These are phyloP conservation scores for Erythrophleum ivorense DNA, from an alignment of 331 rosid species.

Conservation along the genomic window DNA sequence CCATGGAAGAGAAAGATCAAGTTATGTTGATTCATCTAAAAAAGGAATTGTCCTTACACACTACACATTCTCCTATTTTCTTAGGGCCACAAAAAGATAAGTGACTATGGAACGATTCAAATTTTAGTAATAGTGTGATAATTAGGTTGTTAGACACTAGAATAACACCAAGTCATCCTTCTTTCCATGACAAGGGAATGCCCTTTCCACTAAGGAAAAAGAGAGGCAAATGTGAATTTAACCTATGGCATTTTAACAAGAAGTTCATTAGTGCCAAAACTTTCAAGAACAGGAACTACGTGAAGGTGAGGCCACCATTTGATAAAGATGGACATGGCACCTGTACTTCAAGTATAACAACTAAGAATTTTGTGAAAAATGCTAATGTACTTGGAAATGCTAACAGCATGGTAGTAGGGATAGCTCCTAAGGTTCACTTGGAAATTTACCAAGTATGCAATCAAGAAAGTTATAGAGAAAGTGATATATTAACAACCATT, in stretches of 20 bases:
- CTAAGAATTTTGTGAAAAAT: constrained; percentile 43
- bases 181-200: constrained; percentile 48
- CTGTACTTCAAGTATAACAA: too few species aligned
- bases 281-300: background rate
- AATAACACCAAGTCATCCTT: constrained; percentile 53
- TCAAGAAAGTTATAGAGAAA: background rate
- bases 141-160: constrained; percentile 56
- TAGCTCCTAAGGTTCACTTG: constrained; percentile 53
- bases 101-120: constrained; percentile 53
- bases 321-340: constrained; percentile 58
- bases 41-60: constrained; percentile 43
- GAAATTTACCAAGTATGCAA: constrained; percentile 52
- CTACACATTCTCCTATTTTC: constrained; percentile 54
- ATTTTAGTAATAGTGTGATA: constrained; percentile 50
- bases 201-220: constrained; percentile 46
- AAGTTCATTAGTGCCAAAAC: constrained; percentile 54
- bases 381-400: constrained; percentile 47
- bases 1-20: constrained; percentile 41
- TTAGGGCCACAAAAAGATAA: constrained; percentile 34
- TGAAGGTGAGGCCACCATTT: constrained; percentile 11
- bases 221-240: too few species aligned
- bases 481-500: constrained; percentile 46
- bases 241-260: constrained; percentile 40
- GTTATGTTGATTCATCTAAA: constrained; percentile 40
- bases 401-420: constrained; percentile 48